Conservation (phyloP, 192 early-diverging fungal genomes). For the Coemansia sp. region DNA sequence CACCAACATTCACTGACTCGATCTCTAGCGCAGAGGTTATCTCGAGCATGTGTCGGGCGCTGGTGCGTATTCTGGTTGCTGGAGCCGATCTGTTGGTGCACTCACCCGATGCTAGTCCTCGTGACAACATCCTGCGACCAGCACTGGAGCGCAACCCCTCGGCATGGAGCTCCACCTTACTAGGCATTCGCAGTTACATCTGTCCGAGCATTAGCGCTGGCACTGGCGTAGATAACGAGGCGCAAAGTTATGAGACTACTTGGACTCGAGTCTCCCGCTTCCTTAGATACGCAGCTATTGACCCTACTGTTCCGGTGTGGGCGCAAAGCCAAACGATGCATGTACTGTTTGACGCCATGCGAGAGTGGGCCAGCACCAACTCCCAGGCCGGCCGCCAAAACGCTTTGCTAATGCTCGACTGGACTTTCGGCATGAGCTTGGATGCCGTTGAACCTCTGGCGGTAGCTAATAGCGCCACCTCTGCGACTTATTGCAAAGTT, state of each 20-base stretch:
- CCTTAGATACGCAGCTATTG: constrained; percentile 14
- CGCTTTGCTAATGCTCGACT: constrained; percentile 20
- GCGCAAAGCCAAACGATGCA: constrained; percentile 17
- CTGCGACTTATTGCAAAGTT: background rate
- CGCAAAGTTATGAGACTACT: background rate
- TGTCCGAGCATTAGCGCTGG: background rate
- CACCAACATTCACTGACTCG: background rate
- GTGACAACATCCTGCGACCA: constrained; percentile 20
- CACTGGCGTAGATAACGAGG: background rate
- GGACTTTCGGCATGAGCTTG: constrained; percentile 15
- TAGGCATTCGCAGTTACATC: constrained; percentile 4
- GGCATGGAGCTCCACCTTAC: constrained; percentile 12
- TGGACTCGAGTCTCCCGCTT: constrained; percentile 13
- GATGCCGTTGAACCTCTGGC: background rate
- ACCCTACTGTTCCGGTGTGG: constrained; percentile 34
- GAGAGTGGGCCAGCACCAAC: constrained; percentile 9
- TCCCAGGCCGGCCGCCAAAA: background rate
- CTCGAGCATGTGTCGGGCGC: constrained; percentile 8
- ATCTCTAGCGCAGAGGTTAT: background rate
- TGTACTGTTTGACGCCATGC: constrained; percentile 8
- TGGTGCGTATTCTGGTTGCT: constrained; percentile 17
- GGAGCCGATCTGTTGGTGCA: constrained; percentile 16
- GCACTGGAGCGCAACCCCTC: constrained; percentile 24
- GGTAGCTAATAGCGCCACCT: background rate
- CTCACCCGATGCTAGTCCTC: background rate